Conservation (phyloP, 768 basidiomycete genomes). For the Russula ochroleuca region DNA sequence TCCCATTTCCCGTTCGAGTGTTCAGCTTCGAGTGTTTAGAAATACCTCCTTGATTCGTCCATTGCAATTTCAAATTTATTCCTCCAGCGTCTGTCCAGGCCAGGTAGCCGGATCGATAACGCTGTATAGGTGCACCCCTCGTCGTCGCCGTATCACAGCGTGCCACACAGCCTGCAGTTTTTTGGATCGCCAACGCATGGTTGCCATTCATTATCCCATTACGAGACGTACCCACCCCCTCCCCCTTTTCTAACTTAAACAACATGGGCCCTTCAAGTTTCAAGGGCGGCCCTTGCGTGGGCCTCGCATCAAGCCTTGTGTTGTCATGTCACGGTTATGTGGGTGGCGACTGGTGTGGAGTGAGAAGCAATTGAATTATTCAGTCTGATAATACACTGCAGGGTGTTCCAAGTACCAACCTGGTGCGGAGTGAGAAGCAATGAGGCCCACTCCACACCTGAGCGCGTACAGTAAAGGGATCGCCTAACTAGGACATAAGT, state of each 20-base stretch:
- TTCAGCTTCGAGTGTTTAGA: conserved; percentile 23
- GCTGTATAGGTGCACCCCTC: conserved; percentile 10
- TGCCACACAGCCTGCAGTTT: conserved; percentile 15
- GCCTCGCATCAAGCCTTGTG: too few relatives aligned
- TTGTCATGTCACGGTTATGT: too few relatives aligned
- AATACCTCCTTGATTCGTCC: conserved; percentile 26
- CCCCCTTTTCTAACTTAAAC: conserved; percentile 16
- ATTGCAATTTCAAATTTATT: conserved; percentile 29
- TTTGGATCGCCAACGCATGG: conserved; percentile 1
- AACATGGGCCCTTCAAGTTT: too few relatives aligned
- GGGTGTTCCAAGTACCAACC: too few relatives aligned
- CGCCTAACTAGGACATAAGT: too few relatives aligned
- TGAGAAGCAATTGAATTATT: too few relatives aligned
- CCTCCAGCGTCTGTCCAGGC: conserved; percentile 15
- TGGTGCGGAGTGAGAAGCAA: too few relatives aligned
- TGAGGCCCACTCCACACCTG: too few relatives aligned
- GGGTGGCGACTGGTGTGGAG: too few relatives aligned
- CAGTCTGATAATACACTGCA: too few relatives aligned
- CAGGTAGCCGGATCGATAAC: conserved; percentile 20
- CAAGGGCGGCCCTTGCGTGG: too few relatives aligned
- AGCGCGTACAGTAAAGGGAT: too few relatives aligned
- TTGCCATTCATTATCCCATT: neutral
- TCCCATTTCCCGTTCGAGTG: conserved; percentile 30
- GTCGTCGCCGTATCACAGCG: conserved; percentile 23
- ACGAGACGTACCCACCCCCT: neutral